Percentiles rank a stretch among this genome's conserved stretches.
phyloP scores from a whole-genome alignment of 331 rosid species.

The Erythrophleum ivorense region DNA sequence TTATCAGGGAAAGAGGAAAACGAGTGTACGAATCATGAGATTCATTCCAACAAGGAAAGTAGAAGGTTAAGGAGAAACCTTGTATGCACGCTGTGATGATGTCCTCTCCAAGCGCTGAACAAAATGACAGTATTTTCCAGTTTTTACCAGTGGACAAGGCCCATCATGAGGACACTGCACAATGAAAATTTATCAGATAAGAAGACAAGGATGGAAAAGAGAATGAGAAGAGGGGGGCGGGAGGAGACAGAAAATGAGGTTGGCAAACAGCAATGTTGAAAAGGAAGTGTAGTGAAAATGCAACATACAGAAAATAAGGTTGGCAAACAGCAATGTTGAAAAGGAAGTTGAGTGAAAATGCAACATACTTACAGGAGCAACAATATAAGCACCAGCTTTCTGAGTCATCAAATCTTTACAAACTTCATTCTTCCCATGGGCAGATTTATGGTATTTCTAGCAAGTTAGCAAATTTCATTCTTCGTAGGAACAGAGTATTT shows the following conservation, averaged over 20 bases:
- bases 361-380: constrained; percentile 83
- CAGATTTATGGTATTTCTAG: constrained; percentile 70
- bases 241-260: background rate
- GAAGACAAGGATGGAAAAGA: background rate
- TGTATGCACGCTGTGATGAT: constrained; percentile 78
- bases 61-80: constrained; percentile 56
- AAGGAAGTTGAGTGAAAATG: background rate
- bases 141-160: constrained; percentile 73
- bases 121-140: constrained; percentile 86
- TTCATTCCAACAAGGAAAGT: constrained; percentile 24
- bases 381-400: constrained; percentile 72
- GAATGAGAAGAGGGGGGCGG: background rate
- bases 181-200: constrained; percentile 28
- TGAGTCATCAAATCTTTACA: constrained; percentile 69
- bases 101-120: constrained; percentile 97
- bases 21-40: constrained; percentile 4
- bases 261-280: no score
- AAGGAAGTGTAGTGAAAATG: no score
- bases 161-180: constrained; percentile 96
- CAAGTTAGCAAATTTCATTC: constrained; percentile 28
- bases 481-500: constrained; percentile 19
- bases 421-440: constrained; percentile 47
- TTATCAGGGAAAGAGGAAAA: constrained; percentile 23
- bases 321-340: background rate
- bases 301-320: no score